Percentiles rank a stretch among this genome's conserved stretches.
These are phyloP conservation scores for Thielaviopsis euricoi DNA, from an alignment of 2,329 filamentous ascomycete species.

Conservation along the genomic window DNA sequence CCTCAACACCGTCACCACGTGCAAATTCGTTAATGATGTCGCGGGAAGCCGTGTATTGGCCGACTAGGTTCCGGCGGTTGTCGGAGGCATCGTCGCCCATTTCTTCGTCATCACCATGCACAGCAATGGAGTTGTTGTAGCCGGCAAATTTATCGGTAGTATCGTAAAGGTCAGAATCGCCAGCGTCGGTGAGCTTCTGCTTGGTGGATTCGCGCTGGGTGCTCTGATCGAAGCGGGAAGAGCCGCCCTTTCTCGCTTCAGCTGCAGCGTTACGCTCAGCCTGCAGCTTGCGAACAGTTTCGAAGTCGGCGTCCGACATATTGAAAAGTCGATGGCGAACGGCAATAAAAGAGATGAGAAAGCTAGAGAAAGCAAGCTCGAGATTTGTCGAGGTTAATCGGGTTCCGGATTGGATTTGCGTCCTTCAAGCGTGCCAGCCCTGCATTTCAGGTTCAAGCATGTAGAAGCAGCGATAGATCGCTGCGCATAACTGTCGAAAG, in stretches of 20 bases:
- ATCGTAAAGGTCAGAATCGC: conserved; percentile 80
- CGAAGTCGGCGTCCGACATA: conserved; percentile 71
- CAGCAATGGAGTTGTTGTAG: conserved; percentile 79
- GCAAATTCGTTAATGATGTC: conserved; percentile 92
- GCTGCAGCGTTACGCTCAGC: conserved; percentile 77
- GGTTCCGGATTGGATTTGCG: conserved; percentile 9
- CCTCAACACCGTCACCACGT: conserved; percentile 67
- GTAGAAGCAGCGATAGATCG: conserved; percentile 11
- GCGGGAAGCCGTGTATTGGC: conserved; percentile 87
- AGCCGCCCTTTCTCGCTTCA: conserved; percentile 57
- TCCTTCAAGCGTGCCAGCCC: conserved; percentile 12
- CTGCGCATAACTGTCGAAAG: conserved; percentile 19
- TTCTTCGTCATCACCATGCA: conserved; percentile 62
- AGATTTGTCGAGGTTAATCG: not conserved
- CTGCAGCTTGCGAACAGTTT: conserved; percentile 73
- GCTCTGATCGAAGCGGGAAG: conserved; percentile 60
- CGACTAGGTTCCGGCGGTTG: conserved; percentile 62
- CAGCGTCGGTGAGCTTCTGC: conserved; percentile 76
- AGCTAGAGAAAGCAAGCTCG: not conserved
- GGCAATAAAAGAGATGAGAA: not conserved
- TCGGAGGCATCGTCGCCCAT: conserved; percentile 61
- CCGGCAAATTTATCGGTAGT: conserved; percentile 68
- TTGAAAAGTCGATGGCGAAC: conserved; percentile 17
- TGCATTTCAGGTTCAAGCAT: conserved; percentile 12
- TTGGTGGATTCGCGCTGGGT: conserved; percentile 74